Conservation (phyloP, 148 eudicot genomes). For the Nepenthes gracilis region DNA sequence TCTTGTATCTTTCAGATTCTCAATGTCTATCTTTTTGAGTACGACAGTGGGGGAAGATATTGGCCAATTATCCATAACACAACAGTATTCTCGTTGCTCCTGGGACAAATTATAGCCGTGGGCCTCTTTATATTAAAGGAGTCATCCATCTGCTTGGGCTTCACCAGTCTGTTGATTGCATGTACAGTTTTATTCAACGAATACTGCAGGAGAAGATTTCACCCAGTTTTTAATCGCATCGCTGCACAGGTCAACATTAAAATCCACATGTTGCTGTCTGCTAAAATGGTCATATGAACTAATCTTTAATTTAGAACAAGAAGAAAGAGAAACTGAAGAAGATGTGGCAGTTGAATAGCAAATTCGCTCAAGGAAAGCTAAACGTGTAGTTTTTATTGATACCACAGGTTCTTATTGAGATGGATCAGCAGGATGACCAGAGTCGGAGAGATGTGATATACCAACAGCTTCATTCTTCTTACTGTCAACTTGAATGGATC, state of each 20-base stretch:
- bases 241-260: constrained; percentile 44
- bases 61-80: constrained; percentile 84
- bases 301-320: not conserved
- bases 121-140: constrained; percentile 61
- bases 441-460: constrained; percentile 46
- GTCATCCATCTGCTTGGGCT: constrained; percentile 44
- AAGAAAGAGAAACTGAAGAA: too few relatives aligned
- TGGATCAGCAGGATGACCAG: constrained; percentile 71
- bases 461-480: constrained; percentile 36
- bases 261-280: too few relatives aligned
- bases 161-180: constrained; percentile 46
- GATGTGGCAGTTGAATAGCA: not conserved
- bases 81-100: constrained; percentile 63
- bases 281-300: not conserved
- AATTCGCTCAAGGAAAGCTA: not conserved
- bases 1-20: constrained; percentile 46
- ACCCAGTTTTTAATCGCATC: constrained; percentile 35
- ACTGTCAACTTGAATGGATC: constrained; percentile 47
- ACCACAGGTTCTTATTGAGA: constrained; percentile 61
- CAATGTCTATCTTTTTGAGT: constrained; percentile 66
- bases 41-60: constrained; percentile 73
- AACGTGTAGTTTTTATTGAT: not conserved
- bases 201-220: constrained; percentile 75
- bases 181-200: constrained; percentile 62
- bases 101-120: constrained; percentile 55